A percentile compares a stretch with the other conserved stretches of the same genome.
Evolutionary conservation across 176 grass and related monocot species (phyloP).

Genomic region (Rhipidocladum racemiflorum): DNA sequence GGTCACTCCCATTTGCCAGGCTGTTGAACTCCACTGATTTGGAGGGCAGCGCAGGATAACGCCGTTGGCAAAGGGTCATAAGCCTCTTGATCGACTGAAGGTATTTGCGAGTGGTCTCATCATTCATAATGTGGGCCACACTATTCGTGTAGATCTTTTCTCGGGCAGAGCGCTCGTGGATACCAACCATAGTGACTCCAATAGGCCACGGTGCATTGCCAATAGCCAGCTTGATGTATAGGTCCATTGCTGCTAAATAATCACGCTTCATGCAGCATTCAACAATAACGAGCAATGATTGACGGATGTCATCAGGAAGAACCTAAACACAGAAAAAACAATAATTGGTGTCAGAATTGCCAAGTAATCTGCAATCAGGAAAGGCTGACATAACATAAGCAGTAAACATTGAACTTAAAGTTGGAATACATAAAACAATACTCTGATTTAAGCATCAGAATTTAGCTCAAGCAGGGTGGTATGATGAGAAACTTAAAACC

Average conservation of each 20-base stretch:
- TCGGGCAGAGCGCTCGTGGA: constrained; percentile 84
- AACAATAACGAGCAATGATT: constrained; percentile 66
- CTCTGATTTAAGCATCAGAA: constrained; percentile 16
- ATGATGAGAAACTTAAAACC: neutral
- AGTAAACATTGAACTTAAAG: neutral
- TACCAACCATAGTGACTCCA: constrained; percentile 94
- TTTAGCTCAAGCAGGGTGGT: neutral
- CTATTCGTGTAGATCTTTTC: constrained; percentile 88
- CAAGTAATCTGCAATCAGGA: neutral
- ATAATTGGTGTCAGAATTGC: constrained; percentile 17
- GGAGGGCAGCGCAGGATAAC: constrained; percentile 70
- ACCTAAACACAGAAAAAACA: constrained; percentile 35
- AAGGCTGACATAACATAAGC: neutral
- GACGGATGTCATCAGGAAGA: constrained; percentile 76
- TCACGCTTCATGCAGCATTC: constrained; percentile 83
- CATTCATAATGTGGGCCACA: constrained; percentile 93
- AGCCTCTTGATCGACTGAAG: constrained; percentile 88
- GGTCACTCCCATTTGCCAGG: constrained; percentile 86
- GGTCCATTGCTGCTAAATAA: constrained; percentile 89
- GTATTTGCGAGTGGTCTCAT: constrained; percentile 91
- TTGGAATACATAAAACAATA: neutral
- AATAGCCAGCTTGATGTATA: constrained; percentile 86
- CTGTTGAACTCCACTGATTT: constrained; percentile 95
- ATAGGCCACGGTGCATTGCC: constrained; percentile 95
- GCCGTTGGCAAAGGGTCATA: constrained; percentile 78